Percentiles rank a stretch among this genome's conserved stretches.
phyloP scores from a whole-genome alignment of 257 asterid species.

The Capsicum rhomboideum region DNA sequence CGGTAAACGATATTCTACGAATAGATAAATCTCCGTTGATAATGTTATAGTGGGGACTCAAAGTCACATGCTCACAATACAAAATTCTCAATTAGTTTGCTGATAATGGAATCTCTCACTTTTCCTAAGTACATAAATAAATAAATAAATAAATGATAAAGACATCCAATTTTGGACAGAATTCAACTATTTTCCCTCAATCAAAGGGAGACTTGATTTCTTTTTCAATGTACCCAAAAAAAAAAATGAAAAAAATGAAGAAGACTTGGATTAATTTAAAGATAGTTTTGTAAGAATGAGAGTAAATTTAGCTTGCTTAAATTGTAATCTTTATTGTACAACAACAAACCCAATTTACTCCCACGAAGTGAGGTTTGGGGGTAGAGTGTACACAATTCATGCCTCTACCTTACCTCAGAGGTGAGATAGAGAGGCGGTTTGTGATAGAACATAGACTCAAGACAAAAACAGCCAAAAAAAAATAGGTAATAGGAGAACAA shows the following conservation, averaged over 20 bases:
- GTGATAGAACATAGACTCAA: too few relatives aligned
- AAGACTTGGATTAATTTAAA: not conserved
- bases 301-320: not conserved
- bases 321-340: too few relatives aligned
- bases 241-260: too few relatives aligned
- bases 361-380: too few relatives aligned
- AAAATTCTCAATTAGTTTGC: not conserved
- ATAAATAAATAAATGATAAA: not conserved
- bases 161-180: not conserved
- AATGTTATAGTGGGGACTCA: not conserved
- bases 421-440: too few relatives aligned
- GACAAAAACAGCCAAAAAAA: too few relatives aligned
- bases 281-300: not conserved
- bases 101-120: not conserved
- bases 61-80: constrained; percentile 5
- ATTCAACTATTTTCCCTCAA: constrained; percentile 1
- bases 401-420: too few relatives aligned
- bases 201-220: not conserved
- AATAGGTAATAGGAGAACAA: too few relatives aligned
- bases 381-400: too few relatives aligned
- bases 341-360: too few relatives aligned
- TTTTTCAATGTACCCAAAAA: not conserved
- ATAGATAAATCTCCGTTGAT: not conserved
- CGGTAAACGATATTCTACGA: too few relatives aligned
- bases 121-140: not conserved